Conservation (phyloP, 1,284 basidiomycete species). For the Apiotrichum gracile region DNA sequence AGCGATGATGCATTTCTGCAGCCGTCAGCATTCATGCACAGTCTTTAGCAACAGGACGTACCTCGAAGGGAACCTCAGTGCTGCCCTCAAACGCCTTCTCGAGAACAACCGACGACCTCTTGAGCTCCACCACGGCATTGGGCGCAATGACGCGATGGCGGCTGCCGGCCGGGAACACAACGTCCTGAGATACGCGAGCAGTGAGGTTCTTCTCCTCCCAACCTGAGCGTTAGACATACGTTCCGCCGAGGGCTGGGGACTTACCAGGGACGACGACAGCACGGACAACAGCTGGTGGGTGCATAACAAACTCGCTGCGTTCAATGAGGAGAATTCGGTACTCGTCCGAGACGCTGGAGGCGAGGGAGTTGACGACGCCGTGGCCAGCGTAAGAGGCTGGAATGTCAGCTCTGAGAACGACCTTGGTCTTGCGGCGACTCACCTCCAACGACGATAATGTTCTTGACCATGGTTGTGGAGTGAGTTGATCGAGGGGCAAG, state of each 20-base stretch:
- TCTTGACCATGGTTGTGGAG: slow-evolving; percentile 16
- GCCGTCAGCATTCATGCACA: slow-evolving; percentile 22
- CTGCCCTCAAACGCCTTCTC: slow-evolving; percentile 43
- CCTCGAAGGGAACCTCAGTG: slow-evolving; percentile 43
- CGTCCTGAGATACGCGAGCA: slow-evolving; percentile 28
- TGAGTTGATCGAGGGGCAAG: slow-evolving; percentile 19
- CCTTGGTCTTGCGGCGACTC: slow-evolving; percentile 1
- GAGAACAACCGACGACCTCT: slow-evolving; percentile 32
- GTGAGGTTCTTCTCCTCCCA: slow-evolving; percentile 44
- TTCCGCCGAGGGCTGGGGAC: slow-evolving; percentile 5
- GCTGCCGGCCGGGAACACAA: slow-evolving; percentile 33
- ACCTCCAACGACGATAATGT: slow-evolving; percentile 40
- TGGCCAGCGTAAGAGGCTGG: slow-evolving; percentile 40
- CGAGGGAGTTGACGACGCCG: slow-evolving; percentile 34
- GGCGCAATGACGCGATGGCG: slow-evolving; percentile 34
- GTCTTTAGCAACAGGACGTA: slow-evolving; percentile 30
- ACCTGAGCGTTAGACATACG: slow-evolving; percentile 20
- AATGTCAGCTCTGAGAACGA: neutral
- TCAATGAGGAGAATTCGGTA: slow-evolving; percentile 50
- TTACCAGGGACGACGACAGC: slow-evolving; percentile 46
- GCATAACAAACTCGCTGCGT: slow-evolving; percentile 40
- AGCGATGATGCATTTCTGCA: slow-evolving; percentile 37
- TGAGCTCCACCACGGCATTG: slow-evolving; percentile 42
- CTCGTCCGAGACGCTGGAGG: slow-evolving; percentile 34
- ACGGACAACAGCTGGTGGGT: slow-evolving; percentile 42